Evolutionary conservation across 2,329 filamentous ascomycete genomes (phyloP).

Genomic region (Alternaria sp.): DNA sequence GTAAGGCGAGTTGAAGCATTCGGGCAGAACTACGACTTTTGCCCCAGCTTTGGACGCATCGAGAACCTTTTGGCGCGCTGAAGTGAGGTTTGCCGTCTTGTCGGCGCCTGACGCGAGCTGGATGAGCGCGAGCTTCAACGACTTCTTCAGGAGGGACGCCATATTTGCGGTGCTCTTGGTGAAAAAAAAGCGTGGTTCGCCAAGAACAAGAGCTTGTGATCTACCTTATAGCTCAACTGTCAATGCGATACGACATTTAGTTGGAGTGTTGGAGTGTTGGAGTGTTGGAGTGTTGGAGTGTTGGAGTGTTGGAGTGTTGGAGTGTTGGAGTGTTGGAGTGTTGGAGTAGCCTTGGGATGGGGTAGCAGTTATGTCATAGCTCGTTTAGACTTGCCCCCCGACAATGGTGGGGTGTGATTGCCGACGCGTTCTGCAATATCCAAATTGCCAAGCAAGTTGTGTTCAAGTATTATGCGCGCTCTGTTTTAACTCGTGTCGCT

Average conservation of each 20-base stretch:
- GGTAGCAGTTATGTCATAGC: conserved; percentile 16
- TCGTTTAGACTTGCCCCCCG: conserved; percentile 10
- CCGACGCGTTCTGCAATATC: conserved; percentile 7
- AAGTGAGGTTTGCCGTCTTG: conserved; percentile 83
- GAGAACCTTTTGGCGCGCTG: conserved; percentile 82
- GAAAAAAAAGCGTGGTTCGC: background rate
- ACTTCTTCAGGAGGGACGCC: conserved; percentile 48
- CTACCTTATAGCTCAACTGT: no score
- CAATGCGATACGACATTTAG: background rate
- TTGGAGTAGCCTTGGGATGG: conserved; percentile 19
- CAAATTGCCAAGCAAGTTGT: no score
- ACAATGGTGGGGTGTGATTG: conserved; percentile 9
- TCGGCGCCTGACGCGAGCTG: conserved; percentile 68
- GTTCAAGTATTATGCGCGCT: no score
- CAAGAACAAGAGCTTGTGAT: background rate
- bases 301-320: no score
- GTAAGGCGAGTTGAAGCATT: conserved; percentile 99
- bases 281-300: no score
- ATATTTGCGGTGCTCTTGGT: conserved; percentile 18
- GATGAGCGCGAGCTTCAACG: conserved; percentile 52
- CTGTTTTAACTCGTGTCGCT: no score
- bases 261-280: conserved; percentile 15
- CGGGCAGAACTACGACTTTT: conserved; percentile 87
- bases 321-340: conserved; percentile 11
- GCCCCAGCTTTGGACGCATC: conserved; percentile 79